Evolutionary conservation across 257 asterid genomes (phyloP).

Genomic region (Henckelia pumila): DNA sequence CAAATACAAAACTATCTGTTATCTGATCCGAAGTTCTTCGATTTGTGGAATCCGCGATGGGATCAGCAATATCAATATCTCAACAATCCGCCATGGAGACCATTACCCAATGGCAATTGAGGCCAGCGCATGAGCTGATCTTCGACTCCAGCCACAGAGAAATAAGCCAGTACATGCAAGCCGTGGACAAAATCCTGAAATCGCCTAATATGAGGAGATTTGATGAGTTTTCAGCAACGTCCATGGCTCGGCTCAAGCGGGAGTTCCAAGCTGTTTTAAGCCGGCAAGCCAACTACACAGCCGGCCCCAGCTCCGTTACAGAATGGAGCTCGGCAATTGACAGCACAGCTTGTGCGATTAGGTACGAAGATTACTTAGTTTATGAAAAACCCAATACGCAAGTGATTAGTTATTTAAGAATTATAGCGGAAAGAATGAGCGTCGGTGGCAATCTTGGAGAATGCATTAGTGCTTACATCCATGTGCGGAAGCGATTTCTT

Average conservation of each 20-base stretch:
- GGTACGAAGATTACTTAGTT: slow-evolving; percentile 34
- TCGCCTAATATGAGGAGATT: slow-evolving; percentile 3
- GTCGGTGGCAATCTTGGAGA: slow-evolving; percentile 23
- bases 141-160: slow-evolving; percentile 42
- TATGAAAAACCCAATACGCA: slow-evolving; percentile 25
- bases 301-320: slow-evolving; percentile 34
- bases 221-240: slow-evolving; percentile 27
- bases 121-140: slow-evolving; percentile 37
- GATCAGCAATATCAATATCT: slow-evolving; percentile 39
- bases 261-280: slow-evolving; percentile 37
- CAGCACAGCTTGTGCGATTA: slow-evolving; percentile 33
- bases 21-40: not conserved
- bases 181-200: slow-evolving; percentile 37
- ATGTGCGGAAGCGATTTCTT: slow-evolving; percentile 24
- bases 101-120: slow-evolving; percentile 31
- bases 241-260: slow-evolving; percentile 39
- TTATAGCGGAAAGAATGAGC: slow-evolving; percentile 37
- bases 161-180: slow-evolving; percentile 34
- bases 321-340: slow-evolving; percentile 36
- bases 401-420: slow-evolving; percentile 27
- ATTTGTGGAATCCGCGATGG: slow-evolving; percentile 27
- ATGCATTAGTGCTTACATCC: slow-evolving; percentile 29
- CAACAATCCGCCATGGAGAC: slow-evolving; percentile 41
- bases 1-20: no score
- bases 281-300: slow-evolving; percentile 25